phyloP scores from a whole-genome alignment of 1,284 basidiomycete genomes.

The Microbotryum scabiosae region DNA sequence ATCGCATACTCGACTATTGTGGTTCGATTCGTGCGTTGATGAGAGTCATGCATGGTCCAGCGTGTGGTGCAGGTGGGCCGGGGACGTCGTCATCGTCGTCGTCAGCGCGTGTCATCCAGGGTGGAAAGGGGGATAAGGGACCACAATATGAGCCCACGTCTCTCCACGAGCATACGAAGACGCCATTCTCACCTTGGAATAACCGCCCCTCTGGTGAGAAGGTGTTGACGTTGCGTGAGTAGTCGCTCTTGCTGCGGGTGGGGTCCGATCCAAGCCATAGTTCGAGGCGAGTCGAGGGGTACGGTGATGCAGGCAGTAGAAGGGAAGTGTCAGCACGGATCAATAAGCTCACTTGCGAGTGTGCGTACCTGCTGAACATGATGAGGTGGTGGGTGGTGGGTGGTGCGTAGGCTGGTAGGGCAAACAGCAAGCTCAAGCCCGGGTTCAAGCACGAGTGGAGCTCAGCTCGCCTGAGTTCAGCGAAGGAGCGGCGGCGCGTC shows the following conservation, averaged over 20 bases:
- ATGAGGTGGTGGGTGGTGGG: neutral
- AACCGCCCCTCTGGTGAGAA: slow-evolving; percentile 80
- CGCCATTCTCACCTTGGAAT: slow-evolving; percentile 43
- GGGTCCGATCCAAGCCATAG: neutral
- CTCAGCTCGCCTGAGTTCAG: too few relatives aligned
- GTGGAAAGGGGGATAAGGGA: neutral
- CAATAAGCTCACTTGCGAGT: neutral
- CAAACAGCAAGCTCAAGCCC: too few relatives aligned
- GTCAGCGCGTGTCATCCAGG: too few relatives aligned
- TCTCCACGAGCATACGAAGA: too few relatives aligned
- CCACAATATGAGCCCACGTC: neutral
- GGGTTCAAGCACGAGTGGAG: too few relatives aligned
- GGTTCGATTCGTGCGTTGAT: neutral
- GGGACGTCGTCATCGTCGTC: neutral
- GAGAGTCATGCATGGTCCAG: neutral
- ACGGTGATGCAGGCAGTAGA: neutral
- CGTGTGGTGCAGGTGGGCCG: neutral
- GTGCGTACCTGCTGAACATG: slow-evolving; percentile 28
- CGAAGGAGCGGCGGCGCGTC: neutral
- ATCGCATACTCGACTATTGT: slow-evolving; percentile 92
- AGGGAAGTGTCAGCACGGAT: neutral
- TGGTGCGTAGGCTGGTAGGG: too few relatives aligned
- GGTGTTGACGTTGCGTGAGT: slow-evolving; percentile 46
- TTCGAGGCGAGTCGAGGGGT: neutral
- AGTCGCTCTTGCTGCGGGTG: neutral